A percentile compares a stretch with the other conserved stretches of the same genome.
phyloP scores from a whole-genome alignment of 2,329 filamentous ascomycete genomes.

The Paecilomyces fulvus region DNA sequence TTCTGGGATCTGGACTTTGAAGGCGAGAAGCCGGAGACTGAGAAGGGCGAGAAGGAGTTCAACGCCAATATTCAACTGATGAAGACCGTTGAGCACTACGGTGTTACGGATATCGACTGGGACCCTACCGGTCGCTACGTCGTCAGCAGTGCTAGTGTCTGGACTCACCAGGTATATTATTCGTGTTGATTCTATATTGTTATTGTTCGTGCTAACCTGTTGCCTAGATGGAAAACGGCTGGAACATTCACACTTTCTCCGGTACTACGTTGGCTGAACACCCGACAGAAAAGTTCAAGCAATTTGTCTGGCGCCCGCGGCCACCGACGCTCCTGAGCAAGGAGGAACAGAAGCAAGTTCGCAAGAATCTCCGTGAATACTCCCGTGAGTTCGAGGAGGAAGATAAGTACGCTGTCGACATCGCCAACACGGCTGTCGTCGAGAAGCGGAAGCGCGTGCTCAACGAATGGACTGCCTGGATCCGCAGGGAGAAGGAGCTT shows the following conservation, averaged over 20 bases:
- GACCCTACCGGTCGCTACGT: constrained; percentile 93
- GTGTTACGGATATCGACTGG: constrained; percentile 96
- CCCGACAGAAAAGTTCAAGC: constrained; percentile 93
- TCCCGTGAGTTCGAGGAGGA: constrained; percentile 90
- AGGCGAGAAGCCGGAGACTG: constrained; percentile 84
- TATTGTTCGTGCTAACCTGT: background rate
- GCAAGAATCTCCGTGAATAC: constrained; percentile 98
- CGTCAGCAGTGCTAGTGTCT: constrained; percentile 83
- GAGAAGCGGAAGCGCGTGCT: constrained; percentile 75
- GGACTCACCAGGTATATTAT: constrained; percentile 80
- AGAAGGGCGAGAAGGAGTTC: constrained; percentile 95
- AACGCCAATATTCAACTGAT: constrained; percentile 92
- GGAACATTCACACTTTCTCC: constrained; percentile 95
- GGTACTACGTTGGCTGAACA: constrained; percentile 85
- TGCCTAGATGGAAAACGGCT: constrained; percentile 92
- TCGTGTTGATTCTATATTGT: constrained; percentile 9
- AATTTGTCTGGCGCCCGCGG: constrained; percentile 88
- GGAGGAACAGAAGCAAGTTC: constrained; percentile 94
- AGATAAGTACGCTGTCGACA: constrained; percentile 85
- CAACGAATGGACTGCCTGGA: constrained; percentile 83
- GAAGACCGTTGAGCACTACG: constrained; percentile 91
- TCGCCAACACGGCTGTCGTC: constrained; percentile 87
- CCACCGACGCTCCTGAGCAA: constrained; percentile 85
- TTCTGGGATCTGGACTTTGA: constrained; percentile 98
- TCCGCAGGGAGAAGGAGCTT: constrained; percentile 63